phyloP scores from a whole-genome alignment of 1,284 basidiomycete species.

The Cystobasidiaceae sp. region DNA sequence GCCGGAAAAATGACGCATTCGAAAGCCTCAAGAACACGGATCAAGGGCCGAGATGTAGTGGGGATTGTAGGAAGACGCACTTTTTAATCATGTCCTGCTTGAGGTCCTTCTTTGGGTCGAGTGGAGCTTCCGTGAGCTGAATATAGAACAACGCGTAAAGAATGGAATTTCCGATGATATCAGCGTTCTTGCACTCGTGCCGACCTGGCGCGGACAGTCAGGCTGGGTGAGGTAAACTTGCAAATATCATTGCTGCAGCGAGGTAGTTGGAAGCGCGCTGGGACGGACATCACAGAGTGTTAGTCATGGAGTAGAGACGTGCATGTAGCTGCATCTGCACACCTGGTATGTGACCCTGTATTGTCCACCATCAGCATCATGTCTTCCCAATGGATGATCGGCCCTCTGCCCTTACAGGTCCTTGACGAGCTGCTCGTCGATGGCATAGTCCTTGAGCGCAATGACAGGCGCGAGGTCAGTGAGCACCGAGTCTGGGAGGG shows the following conservation, averaged over 20 bases:
- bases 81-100: constrained; percentile 40
- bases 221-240: constrained; percentile 58
- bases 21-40: background rate
- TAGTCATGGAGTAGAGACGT: background rate
- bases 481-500: constrained; percentile 26
- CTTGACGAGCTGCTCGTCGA: constrained; percentile 13
- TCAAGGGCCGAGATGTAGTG: background rate
- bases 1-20: background rate
- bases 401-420: too few relatives aligned
- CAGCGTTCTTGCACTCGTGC: too few relatives aligned
- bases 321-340: too few relatives aligned
- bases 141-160: background rate
- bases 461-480: constrained; percentile 17
- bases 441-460: background rate
- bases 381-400: too few relatives aligned
- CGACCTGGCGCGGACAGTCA: background rate
- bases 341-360: constrained; percentile 21
- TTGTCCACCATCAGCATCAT: background rate
- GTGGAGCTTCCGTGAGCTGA: constrained; percentile 27
- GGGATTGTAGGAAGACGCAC: constrained; percentile 20
- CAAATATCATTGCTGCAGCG: constrained; percentile 59
- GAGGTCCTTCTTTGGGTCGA: constrained; percentile 36
- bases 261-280: constrained; percentile 30
- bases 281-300: background rate
- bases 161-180: background rate